Evolutionary conservation across 352 stramenopile genomes (phyloP).

Genomic region (Phytophthora quininea): DNA sequence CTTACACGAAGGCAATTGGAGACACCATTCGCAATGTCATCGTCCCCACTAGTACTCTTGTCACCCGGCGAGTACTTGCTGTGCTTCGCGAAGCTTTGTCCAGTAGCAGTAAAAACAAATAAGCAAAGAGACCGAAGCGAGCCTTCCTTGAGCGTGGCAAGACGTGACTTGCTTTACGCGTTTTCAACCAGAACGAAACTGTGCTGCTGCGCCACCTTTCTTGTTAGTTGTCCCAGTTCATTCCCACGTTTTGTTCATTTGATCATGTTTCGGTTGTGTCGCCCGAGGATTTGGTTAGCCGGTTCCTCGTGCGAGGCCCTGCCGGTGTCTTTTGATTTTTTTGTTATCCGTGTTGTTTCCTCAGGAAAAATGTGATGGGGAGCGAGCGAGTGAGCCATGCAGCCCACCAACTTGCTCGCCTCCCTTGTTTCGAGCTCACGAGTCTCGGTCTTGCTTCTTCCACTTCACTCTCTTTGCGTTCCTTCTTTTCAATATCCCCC

Average conservation of each 20-base stretch:
- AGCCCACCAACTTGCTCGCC: conserved; percentile 23
- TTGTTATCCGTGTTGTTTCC: conserved; percentile 37
- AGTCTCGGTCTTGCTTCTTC: conserved; percentile 33
- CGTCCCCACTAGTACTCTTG: background rate
- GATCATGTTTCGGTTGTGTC: conserved; percentile 33
- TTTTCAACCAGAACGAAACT: conserved; percentile 21
- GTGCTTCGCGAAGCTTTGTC: conserved; percentile 14
- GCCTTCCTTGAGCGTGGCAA: conserved; percentile 14
- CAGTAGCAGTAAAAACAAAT: conserved; percentile 1
- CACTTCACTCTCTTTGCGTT: conserved; percentile 33
- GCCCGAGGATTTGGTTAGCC: conserved; percentile 23
- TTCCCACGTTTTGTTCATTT: conserved; percentile 25
- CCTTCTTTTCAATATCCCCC: background rate
- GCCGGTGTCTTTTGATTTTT: conserved; percentile 49
- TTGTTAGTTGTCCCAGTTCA: conserved; percentile 20
- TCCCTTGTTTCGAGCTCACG: conserved; percentile 31
- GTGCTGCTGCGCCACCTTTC: conserved; percentile 7
- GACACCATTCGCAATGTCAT: background rate
- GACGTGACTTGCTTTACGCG: conserved; percentile 11
- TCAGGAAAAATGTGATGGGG: conserved; percentile 24
- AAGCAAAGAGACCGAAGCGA: conserved; percentile 24
- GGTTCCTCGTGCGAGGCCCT: conserved; percentile 31
- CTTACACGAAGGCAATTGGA: no score
- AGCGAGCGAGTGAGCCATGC: conserved; percentile 22
- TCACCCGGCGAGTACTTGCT: conserved; percentile 19